phyloP scores from a whole-genome alignment of 768 basidiomycete genomes.

The Imleria badia region DNA sequence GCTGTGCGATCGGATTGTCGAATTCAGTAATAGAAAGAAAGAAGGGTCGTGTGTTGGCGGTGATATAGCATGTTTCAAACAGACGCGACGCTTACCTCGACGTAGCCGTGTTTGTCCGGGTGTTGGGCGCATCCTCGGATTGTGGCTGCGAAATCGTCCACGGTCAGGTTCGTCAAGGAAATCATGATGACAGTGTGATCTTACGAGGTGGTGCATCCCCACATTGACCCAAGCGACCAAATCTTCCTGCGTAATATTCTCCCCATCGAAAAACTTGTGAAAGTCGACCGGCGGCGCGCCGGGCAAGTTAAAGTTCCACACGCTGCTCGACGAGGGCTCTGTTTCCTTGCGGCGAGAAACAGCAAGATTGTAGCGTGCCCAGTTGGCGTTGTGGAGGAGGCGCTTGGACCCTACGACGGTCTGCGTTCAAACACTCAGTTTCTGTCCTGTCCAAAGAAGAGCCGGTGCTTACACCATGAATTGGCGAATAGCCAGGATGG shows the following conservation, averaged over 20 bases:
- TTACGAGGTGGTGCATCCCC: constrained; percentile 63
- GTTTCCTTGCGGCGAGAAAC: constrained; percentile 59
- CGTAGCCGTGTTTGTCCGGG: constrained; percentile 53
- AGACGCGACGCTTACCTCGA: constrained; percentile 41
- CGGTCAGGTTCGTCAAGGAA: not conserved
- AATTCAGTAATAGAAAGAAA: not conserved
- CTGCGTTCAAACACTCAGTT: constrained; percentile 28
- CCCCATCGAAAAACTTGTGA: constrained; percentile 62
- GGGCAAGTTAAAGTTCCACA: constrained; percentile 66
- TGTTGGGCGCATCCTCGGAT: constrained; percentile 64
- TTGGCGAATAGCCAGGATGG: constrained; percentile 56
- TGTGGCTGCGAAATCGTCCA: constrained; percentile 41
- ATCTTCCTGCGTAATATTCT: constrained; percentile 63
- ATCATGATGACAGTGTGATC: not conserved
- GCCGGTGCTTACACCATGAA: constrained; percentile 42
- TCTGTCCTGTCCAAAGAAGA: no score
- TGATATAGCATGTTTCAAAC: not conserved
- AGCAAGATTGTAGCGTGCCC: constrained; percentile 63
- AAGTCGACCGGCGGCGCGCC: constrained; percentile 56
- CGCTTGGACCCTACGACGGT: constrained; percentile 60
- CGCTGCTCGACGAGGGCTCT: constrained; percentile 54
- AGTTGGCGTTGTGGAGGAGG: constrained; percentile 60
- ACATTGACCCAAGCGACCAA: constrained; percentile 66
- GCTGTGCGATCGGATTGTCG: no score
- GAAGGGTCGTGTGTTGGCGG: not conserved